Base-by-base conservation (phyloP, 345 rosid species). In the Melaleuca alternifolia region DNA sequence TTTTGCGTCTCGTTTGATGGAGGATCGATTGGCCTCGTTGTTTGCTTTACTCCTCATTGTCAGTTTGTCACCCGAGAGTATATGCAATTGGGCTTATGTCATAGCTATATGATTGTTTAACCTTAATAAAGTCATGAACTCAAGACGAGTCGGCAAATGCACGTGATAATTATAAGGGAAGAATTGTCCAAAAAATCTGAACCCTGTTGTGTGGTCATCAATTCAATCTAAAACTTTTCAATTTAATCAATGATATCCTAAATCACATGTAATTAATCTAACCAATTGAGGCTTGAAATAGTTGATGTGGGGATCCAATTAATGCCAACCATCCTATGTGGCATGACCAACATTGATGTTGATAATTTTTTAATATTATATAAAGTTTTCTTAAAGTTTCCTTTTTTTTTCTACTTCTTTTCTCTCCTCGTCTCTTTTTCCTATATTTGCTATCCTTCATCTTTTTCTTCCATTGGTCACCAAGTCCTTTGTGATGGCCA, bases 271-370 rank as follows among this genome's bases (percentile, higher is more conserved):
- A 15, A 65, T 30, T 59, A 5, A 65, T 65, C 6, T 0, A 0
- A 1, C 44, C 4, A 6, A 59, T 59, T 59, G 6, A 30, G 46
- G 20, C 3, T 2, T 7, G 18, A 16, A 59, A 12, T 0, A 0
- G 1, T 1, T 7, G 9, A 7, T 21, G 10, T 30, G 37, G 2
- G 3, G 1, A 0, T 2, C 20, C 11, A 33, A 9, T 16, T 2
- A 16, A 1, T 20, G 10, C 0, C 12, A 0, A 2, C 2, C 11
- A 16, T 65, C 0, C 3, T 21, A 33, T 11, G 0, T 33, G 10
- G 0, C 5, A 65, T 3, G 46, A 3, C 1, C 5, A 5, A 65
- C 0, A 6, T 5, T 33, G 8, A 65, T 1, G 1, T 18, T 10
- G 6, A 33, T 0, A 2, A 5, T 65, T 65, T 33, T 65, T 15